Evolutionary conservation across 2,329 filamentous ascomycete species (phyloP).

Genomic region (Aspergillus tubingensis): DNA sequence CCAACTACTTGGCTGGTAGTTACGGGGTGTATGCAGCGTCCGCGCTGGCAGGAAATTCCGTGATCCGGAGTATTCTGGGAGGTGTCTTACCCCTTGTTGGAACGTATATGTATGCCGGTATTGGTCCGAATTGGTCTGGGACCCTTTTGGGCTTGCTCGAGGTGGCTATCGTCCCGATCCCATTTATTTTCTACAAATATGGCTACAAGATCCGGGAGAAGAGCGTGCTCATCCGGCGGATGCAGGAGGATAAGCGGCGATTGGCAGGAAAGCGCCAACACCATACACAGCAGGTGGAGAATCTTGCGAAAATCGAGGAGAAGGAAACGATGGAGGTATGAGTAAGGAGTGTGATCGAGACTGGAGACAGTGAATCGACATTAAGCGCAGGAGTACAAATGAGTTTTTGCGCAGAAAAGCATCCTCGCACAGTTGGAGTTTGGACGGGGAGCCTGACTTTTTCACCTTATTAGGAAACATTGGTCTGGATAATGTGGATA

Average conservation of each 20-base stretch:
- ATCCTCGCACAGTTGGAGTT: slow-evolving; percentile 13
- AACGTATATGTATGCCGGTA: slow-evolving; percentile 66
- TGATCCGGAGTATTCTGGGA: slow-evolving; percentile 72
- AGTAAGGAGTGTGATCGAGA: neutral
- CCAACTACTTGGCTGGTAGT: slow-evolving; percentile 75
- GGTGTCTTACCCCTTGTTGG: slow-evolving; percentile 77
- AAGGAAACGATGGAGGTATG: slow-evolving; percentile 23
- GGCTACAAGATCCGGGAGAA: slow-evolving; percentile 59
- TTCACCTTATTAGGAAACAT: neutral
- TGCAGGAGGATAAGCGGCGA: slow-evolving; percentile 55
- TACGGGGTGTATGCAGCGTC: slow-evolving; percentile 83
- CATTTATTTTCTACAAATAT: slow-evolving; percentile 72
- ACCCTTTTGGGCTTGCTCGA: slow-evolving; percentile 75
- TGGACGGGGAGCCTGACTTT: neutral
- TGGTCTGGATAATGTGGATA: neutral
- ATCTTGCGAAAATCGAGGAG: slow-evolving; percentile 18
- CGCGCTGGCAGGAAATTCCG: slow-evolving; percentile 76
- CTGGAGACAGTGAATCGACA: too few species aligned
- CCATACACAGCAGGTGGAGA: slow-evolving; percentile 18
- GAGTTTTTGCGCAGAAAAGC: slow-evolving; percentile 12
- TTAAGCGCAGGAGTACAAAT: neutral
- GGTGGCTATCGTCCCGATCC: slow-evolving; percentile 73
- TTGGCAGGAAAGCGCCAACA: slow-evolving; percentile 45
- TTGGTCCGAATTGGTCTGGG: slow-evolving; percentile 77
- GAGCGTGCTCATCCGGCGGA: slow-evolving; percentile 58